Base-by-base conservation (phyloP, 768 basidiomycete species). In the Ephemerocybe angulata region DNA sequence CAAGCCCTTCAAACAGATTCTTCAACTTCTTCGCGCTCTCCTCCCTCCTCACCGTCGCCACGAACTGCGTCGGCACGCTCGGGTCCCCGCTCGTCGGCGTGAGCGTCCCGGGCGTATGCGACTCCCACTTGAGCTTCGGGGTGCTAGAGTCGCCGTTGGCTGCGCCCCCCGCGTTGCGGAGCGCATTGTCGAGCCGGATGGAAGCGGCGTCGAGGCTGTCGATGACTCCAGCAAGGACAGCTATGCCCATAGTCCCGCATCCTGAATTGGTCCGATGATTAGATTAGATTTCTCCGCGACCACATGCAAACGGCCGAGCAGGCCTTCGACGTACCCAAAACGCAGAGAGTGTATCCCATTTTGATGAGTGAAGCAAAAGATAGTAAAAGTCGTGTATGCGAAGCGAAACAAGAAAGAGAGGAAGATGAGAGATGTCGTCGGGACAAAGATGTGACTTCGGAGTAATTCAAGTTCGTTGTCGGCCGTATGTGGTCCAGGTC, bases 161-260 rank as follows among this genome's bases (percentile, higher is more conserved):
- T 61, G 65, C 57, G 65, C 50, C n/a, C n/a, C n/a, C n/a, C n/a
- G n/a, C 25, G 68, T 69, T 50, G 66, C 72, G 50, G 72, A 65
- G 57, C 79, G 65, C 79, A 61, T 76, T 74, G 6, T 22, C 30
- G 13, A 49, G 19, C 24, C 22, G 19, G 54, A 52, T 8, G 4
- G 69, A 62, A 28, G 63, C 64, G 41, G 62, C 69, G 69, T 93
- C 81, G 40, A 98, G 83, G 65, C 90, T 90, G 58, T 87, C 82
- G 49, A 97, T 76, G 38, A 98, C 89, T 42, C 97, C 97, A 22
- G 96, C 95, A 47, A 94, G 82, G 68, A 99, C 81, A 55, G 97
- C 94, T 62, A 98, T 73, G 54, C 97, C 97, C 97, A 99, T 98
- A 11, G 96, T 98, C 54, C 97, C 97, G 70, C 97, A 98, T 78